Conservation (phyloP, 1,284 basidiomycete genomes). For the Tilletia caries region DNA sequence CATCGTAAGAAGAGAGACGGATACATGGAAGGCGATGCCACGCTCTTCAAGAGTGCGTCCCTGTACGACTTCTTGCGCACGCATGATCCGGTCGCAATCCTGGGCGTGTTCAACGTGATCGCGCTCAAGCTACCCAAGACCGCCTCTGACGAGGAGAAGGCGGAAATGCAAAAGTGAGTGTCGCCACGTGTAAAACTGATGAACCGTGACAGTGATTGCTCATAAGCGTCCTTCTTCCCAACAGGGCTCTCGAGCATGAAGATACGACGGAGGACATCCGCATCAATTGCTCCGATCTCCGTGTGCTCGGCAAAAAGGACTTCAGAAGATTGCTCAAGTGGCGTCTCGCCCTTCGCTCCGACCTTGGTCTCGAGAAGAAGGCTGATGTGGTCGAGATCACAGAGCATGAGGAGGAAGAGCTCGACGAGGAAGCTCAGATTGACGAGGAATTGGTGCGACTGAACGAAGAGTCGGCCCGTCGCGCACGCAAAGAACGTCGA, state of each 20-base stretch:
- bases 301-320: conserved; percentile 94
- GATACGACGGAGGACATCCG: conserved; percentile 68
- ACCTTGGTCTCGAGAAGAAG: conserved; percentile 55
- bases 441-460: conserved; percentile 72
- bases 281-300: conserved; percentile 82
- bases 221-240: conserved; percentile 9
- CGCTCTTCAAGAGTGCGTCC: conserved; percentile 72
- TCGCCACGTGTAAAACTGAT: background rate
- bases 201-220: background rate
- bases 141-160: conserved; percentile 22
- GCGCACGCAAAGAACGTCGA: conserved; percentile 74
- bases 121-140: conserved; percentile 59
- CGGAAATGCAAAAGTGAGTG: conserved; percentile 65
- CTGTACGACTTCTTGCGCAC: conserved; percentile 72
- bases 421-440: conserved; percentile 62
- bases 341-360: conserved; percentile 68
- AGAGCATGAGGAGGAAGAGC: conserved; percentile 66
- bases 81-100: conserved; percentile 63
- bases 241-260: conserved; percentile 60
- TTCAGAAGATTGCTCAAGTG: conserved; percentile 92
- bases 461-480: conserved; percentile 73
- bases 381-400: conserved; percentile 62
- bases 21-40: conserved; percentile 93
- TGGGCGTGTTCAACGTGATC: conserved; percentile 82
- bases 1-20: conserved; percentile 88